Base-by-base conservation (phyloP, 208 protist species). In the Phytomonas francai region DNA sequence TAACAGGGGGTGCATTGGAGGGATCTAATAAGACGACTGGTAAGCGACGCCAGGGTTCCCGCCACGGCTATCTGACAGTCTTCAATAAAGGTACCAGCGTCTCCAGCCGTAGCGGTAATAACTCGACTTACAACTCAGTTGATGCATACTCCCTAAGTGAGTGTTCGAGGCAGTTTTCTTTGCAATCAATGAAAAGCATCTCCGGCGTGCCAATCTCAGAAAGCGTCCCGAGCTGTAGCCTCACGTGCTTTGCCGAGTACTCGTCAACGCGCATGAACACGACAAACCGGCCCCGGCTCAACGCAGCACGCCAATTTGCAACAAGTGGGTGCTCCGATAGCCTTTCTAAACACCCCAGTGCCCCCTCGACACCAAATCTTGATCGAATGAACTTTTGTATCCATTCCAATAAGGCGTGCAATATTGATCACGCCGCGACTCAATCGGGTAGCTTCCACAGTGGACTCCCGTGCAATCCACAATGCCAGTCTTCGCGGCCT, bases 211-310 rank as follows among this genome's bases (percentile, higher is more conserved):
- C 71, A n/a, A 81, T 80, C 29, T 80, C 75, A 1, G 88, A 93
- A 33, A 93, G 83, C 61, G 84, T 93, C n/a, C 72, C 74, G 19
- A 91, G 82, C 68, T 91, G 83, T 67, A 91, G 88, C 60, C 73
- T 87, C 30, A 83, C 87, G 3, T 66, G 71, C n/a, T 61, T 81
- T 22, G 73, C 73, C 11, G 81, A 89, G 7, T 65, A 25, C 45
- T 54, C 45, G 19, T 54, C 45, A 25, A 25, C 45, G 45, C 19
- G 11, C 6, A 22, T 54, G 45, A 19, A 54, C 22, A 4, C 45
- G 6, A 19, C 45, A 19, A 54, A 25, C 19, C 25, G 45, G 45
- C 45, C 45, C 45, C 45, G 45, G 25, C 25, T 9, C 45, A 9
- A 54, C 25, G 6, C 25, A 22, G 16, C 16, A 19, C 45, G 19